These are phyloP conservation scores for Neodidymelliopsis sp. DNA, from an alignment of 2,329 filamentous ascomycete species.

Conservation along the genomic window DNA sequence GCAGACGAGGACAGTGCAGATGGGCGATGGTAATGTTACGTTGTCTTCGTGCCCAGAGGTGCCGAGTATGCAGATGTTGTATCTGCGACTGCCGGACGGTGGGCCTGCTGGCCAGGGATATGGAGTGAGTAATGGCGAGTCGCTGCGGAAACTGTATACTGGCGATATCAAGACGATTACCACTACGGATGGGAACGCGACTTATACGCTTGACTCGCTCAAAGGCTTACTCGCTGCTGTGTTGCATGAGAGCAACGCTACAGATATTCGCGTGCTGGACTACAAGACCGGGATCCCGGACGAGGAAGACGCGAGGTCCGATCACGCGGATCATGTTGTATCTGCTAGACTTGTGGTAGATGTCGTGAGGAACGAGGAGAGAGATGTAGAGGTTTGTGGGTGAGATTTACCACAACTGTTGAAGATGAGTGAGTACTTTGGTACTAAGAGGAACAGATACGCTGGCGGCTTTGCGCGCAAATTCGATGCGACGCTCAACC, in stretches of 20 bases:
- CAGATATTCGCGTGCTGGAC: constrained; percentile 32
- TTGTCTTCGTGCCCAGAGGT: constrained; percentile 19
- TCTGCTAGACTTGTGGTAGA: constrained; percentile 39
- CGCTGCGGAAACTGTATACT: constrained; percentile 33
- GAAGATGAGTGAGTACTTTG: too few relatives aligned
- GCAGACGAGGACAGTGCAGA: constrained; percentile 13
- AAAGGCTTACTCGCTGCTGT: constrained; percentile 27
- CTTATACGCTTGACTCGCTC: constrained; percentile 30
- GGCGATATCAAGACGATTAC: constrained; percentile 26
- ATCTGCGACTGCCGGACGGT: constrained; percentile 38
- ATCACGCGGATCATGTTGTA: constrained; percentile 38
- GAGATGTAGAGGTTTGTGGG: constrained; percentile 22
- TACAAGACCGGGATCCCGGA: constrained; percentile 25
- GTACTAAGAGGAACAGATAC: constrained; percentile 24
- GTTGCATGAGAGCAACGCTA: constrained; percentile 23
- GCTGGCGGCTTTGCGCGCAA: constrained; percentile 27
- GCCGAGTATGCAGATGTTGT: constrained; percentile 34
- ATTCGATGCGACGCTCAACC: constrained; percentile 21
- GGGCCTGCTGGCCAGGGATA: constrained; percentile 30
- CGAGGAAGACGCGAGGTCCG: constrained; percentile 18
- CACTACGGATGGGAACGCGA: constrained; percentile 26
- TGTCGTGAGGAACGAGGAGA: constrained; percentile 23
- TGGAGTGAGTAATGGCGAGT: constrained; percentile 16
- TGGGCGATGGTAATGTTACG: constrained; percentile 18
- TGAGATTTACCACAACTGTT: constrained; percentile 6